Conservation (phyloP, 352 stramenopile species). For the Globisporangium nunn region DNA sequence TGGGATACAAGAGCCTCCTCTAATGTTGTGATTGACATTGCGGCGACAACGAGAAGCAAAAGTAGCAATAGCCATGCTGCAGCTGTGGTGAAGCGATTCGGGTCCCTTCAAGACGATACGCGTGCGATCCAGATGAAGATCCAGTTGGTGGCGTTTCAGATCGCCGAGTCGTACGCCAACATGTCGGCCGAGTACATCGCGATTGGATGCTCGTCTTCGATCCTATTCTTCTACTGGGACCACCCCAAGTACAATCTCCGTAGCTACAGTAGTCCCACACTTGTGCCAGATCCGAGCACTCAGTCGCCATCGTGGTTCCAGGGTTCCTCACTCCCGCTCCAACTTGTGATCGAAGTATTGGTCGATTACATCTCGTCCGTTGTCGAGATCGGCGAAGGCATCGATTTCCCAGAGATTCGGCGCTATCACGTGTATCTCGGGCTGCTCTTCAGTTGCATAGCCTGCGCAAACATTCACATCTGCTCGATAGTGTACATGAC, state of each 20-base stretch:
- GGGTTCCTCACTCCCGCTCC: not conserved
- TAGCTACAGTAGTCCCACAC: not conserved
- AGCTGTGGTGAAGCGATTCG: no score
- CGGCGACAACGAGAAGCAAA: no score
- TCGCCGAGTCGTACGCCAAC: slow-evolving; percentile 30
- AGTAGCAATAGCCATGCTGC: no score
- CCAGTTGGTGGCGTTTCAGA: slow-evolving; percentile 22
- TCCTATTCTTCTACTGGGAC: slow-evolving; percentile 28
- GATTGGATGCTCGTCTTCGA: slow-evolving; percentile 34
- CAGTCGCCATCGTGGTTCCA: not conserved
- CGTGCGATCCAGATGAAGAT: not conserved
- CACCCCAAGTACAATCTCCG: slow-evolving; percentile 22
- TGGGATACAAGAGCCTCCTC: no score
- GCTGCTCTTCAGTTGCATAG: slow-evolving; percentile 8
- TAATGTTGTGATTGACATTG: not conserved
- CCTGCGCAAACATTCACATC: slow-evolving; percentile 10
- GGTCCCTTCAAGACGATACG: not conserved
- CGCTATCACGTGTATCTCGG: slow-evolving; percentile 1
- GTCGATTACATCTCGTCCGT: slow-evolving; percentile 11
- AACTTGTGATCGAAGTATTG: slow-evolving; percentile 5
- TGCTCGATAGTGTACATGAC: slow-evolving; percentile 8
- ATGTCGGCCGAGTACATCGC: slow-evolving; percentile 53
- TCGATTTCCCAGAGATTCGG: slow-evolving; percentile 9
- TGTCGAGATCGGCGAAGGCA: slow-evolving; percentile 1
- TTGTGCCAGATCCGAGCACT: no score